Evolutionary conservation across 176 grass and related monocot genomes (phyloP), one percentile per base, ranked within the genome.

Genomic region (Zizania latifolia): DNA sequence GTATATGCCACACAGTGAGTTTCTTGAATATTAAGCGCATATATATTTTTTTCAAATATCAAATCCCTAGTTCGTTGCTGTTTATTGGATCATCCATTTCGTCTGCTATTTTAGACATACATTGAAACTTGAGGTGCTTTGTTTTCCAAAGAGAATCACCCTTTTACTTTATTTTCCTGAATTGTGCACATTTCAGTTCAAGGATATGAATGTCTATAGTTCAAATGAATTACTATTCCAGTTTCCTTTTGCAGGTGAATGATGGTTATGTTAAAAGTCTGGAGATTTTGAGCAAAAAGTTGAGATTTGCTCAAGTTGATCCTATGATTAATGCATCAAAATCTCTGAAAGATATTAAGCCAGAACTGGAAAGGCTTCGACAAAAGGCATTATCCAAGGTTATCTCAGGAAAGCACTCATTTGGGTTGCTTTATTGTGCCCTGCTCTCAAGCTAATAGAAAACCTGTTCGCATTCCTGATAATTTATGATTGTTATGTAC

Each of bases 331-430:
- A 88, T 85, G 30, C 88, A 87, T 94, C 88, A 66, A 77, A 88
- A 64, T 85, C 88, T 91, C 66, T 91, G 34, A 91, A 91, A 78
- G 88, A 94, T 88, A 81, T 94, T 83, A 84, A 78, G 78, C 75
- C 73, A 57, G 88, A 94, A 79, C 58, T 94, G 32, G 92, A 91
- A 86, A 88, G 82, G 64, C 92, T 94, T 74, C 81, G 75, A 63
- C 72, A 81, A 78, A 94, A 83, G 67, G 92, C 85, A 62, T 37
- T 90, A 36, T 83, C 79, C 65, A 94, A 94, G 92, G 92, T 94
- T 46, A 71, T 51, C 24, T 78, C 19, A 53, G 21, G 46, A 68
- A 59, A 7, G 19, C 61, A 9, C 68, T 77, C 39, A 56, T 44
- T 38, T 85, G 13, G 29, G 14, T 58, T 69, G 3, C 24, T 71